Conservation (phyloP, 2,329 filamentous ascomycete genomes). For the Acephala macrosclerotiorum region DNA sequence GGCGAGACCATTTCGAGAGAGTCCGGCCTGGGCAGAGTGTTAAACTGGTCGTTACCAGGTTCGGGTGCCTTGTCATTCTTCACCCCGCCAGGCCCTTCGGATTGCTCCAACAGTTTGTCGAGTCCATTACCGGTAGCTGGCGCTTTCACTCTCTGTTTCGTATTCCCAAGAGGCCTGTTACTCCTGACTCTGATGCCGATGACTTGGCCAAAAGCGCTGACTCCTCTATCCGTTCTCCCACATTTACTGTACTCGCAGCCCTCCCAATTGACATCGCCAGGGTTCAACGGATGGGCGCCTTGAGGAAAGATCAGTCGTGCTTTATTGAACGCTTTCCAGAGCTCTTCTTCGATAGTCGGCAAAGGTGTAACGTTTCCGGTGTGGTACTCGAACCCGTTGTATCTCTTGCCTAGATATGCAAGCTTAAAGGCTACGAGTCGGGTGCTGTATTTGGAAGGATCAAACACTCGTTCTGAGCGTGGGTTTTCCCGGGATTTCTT, state of each 20-base stretch:
- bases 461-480: conserved; percentile 54
- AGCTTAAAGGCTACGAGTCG: conserved; percentile 91
- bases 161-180: conserved; percentile 65
- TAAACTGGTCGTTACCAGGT: conserved; percentile 19
- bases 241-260: conserved; percentile 94
- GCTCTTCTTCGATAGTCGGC: conserved; percentile 88
- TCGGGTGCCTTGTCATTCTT: not conserved
- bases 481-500: conserved; percentile 51
- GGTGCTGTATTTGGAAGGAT: conserved; percentile 82
- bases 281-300: conserved; percentile 49
- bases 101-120: not conserved
- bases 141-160: conserved; percentile 31
- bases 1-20: conserved; percentile 39
- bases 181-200: conserved; percentile 85
- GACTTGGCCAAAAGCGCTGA: conserved; percentile 97
- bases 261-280: conserved; percentile 75
- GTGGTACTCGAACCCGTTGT: conserved; percentile 93
- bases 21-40: conserved; percentile 37
- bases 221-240: conserved; percentile 89
- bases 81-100: not conserved
- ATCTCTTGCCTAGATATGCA: conserved; percentile 88
- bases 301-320: conserved; percentile 80
- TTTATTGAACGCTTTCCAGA: conserved; percentile 90
- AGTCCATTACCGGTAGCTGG: conserved; percentile 12
- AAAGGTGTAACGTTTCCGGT: conserved; percentile 70